Conservation (phyloP, 495 filamentous ascomycete species). For the Aspergillus mulundensis region DNA sequence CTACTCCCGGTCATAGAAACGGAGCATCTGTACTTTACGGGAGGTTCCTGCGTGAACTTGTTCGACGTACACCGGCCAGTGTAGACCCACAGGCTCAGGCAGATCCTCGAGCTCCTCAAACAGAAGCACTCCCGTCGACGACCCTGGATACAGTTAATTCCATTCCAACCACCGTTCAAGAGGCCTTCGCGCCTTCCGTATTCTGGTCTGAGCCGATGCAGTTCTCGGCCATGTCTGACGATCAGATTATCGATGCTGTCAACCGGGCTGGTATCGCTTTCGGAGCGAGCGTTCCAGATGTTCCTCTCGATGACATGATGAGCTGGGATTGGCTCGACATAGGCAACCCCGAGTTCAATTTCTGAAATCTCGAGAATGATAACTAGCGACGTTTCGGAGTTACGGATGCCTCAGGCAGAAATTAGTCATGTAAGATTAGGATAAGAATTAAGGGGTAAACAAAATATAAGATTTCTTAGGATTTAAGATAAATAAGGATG, state of each 20-base stretch:
- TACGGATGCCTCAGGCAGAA: no score
- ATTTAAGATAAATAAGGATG: no score
- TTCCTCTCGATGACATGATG: conserved; percentile 53
- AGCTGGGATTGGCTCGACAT: conserved; percentile 60
- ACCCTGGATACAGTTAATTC: conserved; percentile 16
- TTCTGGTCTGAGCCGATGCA: conserved; percentile 54
- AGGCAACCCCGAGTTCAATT: conserved; percentile 45
- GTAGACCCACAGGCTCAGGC: conserved; percentile 3
- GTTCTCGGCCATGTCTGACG: conserved; percentile 65
- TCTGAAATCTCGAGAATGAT: conserved; percentile 11
- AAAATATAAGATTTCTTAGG: no score
- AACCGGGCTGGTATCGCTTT: conserved; percentile 55
- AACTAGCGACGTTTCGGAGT: not conserved
- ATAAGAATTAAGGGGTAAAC: no score
- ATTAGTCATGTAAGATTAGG: no score
- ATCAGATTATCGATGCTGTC: conserved; percentile 60
- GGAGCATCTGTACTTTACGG: conserved; percentile 61
- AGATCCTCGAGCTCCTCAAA: conserved; percentile 7
- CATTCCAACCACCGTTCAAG: conserved; percentile 16
- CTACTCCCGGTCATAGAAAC: conserved; percentile 57
- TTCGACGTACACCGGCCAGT: conserved; percentile 36
- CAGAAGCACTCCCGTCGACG: conserved; percentile 15
- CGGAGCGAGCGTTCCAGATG: conserved; percentile 47
- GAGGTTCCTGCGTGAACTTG: conserved; percentile 55
- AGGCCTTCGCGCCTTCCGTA: conserved; percentile 20